Base-by-base conservation (phyloP, 805 yeast species). In the Saccharomycopsis fibuligera region DNA sequence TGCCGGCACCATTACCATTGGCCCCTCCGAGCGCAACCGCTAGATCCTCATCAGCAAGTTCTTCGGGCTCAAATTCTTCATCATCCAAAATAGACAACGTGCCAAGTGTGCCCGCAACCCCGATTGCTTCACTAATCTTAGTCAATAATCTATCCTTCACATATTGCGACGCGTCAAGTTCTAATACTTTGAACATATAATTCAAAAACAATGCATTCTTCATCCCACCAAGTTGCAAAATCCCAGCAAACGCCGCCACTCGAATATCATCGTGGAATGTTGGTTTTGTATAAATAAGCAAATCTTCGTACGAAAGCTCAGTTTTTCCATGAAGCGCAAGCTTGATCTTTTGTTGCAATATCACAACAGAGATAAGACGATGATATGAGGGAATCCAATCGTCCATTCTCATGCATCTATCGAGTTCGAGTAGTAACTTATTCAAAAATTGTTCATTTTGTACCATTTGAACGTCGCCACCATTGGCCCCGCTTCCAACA, bases 341-440 rank as follows among this genome's bases (percentile, higher is more conserved):
- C 33, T 69, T 63, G 37, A 85, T 71, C 54, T 83, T 85, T 54
- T 78, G 81, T 35, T 66, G 63, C 21, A 89, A 56, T 25, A 89
- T 77, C 4, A 77, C 67, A 24, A 70, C 64, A 16, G 89, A 72
- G 35, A 86, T 68, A 33, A 72, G 54, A 49, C 74, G 62, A 45
- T 79, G 82, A 53, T 76, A 79, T 0, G 96, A 82, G 1, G 96
- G 91, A 5, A 83, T 72, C 95, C 95, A 88, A 38, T 76, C 80
- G 59, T 91, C 98, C 66, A 93, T 73, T 53, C 89, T 79, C 56
- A 80, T 78, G 51, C 81, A 74, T 50, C 97, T 73, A 48, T 81
- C 78, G 41, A 93, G 69, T 59, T 90, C 97, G 5, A 74, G 72
- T 5, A 81, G 57, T 0, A 81, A 79, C 14, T 73, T 74, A 3